phyloP scores from a whole-genome alignment of 2,329 filamentous ascomycete species.

The Metarhizium robertsii region DNA sequence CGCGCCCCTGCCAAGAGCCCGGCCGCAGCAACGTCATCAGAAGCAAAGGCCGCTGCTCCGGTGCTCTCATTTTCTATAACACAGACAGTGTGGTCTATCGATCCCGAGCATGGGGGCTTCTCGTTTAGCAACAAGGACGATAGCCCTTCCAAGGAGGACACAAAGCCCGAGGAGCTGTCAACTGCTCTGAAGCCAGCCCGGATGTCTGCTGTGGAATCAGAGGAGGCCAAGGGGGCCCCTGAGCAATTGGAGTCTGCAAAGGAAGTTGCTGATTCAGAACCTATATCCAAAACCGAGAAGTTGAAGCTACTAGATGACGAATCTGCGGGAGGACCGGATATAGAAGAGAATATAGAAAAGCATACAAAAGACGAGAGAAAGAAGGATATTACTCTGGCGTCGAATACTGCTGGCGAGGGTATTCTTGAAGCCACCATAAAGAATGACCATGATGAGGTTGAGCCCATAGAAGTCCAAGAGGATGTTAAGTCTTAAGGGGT shows the following conservation, averaged over 20 bases:
- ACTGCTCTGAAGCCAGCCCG: background rate
- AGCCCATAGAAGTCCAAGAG: constrained; percentile 27
- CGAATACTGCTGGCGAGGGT: constrained; percentile 34
- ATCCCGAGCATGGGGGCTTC: constrained; percentile 38
- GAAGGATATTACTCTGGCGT: constrained; percentile 27
- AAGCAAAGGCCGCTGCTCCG: constrained; percentile 17
- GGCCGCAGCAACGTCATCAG: constrained; percentile 23
- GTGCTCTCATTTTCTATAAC: constrained; percentile 37
- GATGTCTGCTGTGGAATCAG: background rate
- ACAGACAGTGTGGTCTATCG: constrained; percentile 42
- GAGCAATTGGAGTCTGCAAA: constrained; percentile 2
- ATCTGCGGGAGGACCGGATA: background rate
- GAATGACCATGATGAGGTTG: constrained; percentile 23
- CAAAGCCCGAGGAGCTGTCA: constrained; percentile 2
- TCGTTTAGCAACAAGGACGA: constrained; percentile 13
- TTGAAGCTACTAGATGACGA: constrained; percentile 1
- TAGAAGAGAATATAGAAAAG: background rate
- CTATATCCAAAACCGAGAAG: background rate
- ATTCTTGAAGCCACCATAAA: constrained; percentile 29
- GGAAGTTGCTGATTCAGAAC: background rate
- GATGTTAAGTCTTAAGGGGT: constrained; percentile 18
- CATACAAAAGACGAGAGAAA: constrained; percentile 2
- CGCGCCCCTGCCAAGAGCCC: constrained; percentile 52
- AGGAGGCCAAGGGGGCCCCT: background rate
- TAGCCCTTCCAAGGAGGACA: constrained; percentile 5